Percentiles rank a stretch among this genome's conserved stretches.
These are phyloP conservation scores for Pythium plurisporium DNA, from an alignment of 352 stramenopile species.

Conservation along the genomic window DNA sequence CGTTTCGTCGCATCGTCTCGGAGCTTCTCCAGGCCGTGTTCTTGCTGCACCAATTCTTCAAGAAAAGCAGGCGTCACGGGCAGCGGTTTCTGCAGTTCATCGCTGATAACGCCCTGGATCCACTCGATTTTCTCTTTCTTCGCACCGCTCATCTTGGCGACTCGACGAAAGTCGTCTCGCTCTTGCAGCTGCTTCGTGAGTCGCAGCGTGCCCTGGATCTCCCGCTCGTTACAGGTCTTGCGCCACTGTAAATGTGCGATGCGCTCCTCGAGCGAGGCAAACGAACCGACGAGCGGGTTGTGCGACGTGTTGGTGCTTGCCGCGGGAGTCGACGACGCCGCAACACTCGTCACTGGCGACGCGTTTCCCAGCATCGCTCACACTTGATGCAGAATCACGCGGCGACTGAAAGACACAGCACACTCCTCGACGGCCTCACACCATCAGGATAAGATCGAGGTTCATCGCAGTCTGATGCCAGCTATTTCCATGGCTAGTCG, in stretches of 20 bases:
- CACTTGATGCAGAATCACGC: neutral
- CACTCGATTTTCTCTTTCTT: constrained; percentile 37
- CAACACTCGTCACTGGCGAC: neutral
- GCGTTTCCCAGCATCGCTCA: neutral
- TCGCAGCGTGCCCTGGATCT: constrained; percentile 60
- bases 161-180: constrained; percentile 53
- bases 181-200: constrained; percentile 60
- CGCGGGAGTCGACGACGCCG: neutral
- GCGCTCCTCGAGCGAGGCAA: constrained; percentile 57
- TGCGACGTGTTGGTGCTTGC: neutral
- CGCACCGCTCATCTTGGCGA: constrained; percentile 26
- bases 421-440: neutral
- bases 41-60: constrained; percentile 13
- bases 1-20: constrained; percentile 25
- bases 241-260: constrained; percentile 69
- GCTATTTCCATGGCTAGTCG: neutral
- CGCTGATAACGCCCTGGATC: constrained; percentile 47
- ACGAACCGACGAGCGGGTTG: constrained; percentile 15
- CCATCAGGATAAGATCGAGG: neutral
- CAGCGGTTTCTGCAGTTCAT: constrained; percentile 52
- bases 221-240: constrained; percentile 63
- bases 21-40: constrained; percentile 28
- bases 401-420: neutral
- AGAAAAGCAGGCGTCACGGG: constrained; percentile 43
- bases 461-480: neutral